Evolutionary conservation across 306 rosid genomes (phyloP).

Genomic region (Notholithocarpus densiflorus): DNA sequence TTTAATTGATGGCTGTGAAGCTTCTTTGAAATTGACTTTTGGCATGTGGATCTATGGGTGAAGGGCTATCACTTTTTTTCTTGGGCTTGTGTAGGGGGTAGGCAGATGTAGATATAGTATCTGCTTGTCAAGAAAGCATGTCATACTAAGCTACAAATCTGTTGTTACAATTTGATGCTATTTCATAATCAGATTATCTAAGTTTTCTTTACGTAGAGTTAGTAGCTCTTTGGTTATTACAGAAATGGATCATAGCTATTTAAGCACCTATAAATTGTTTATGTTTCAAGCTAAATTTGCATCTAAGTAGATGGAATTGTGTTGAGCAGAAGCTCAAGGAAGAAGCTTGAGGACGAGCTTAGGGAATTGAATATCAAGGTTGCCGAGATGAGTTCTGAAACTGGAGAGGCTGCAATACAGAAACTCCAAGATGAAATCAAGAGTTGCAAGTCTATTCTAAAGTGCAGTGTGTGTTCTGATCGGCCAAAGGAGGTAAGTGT

Average conservation of each 20-base stretch:
- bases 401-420: constrained; percentile 75
- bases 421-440: constrained; percentile 81
- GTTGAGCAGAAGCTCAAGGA: constrained; percentile 57
- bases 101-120: no score
- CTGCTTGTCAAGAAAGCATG: no score
- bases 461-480: constrained; percentile 90
- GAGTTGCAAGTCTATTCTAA: constrained; percentile 74
- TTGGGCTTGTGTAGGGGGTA: no score
- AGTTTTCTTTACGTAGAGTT: no score
- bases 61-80: neutral
- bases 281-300: constrained; percentile 7
- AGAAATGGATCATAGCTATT: neutral
- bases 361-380: constrained; percentile 50
- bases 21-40: neutral
- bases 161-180: no score
- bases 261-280: neutral
- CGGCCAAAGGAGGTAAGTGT: constrained; percentile 90
- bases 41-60: neutral
- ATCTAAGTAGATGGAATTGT: constrained; percentile 23
- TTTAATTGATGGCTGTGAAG: neutral
- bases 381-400: constrained; percentile 69
- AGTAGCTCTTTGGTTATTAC: no score
- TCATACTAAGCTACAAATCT: no score
- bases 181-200: no score
- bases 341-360: constrained; percentile 77